These are phyloP conservation scores for Trametes sp. DNA, from an alignment of 1,284 basidiomycete species.

Conservation along the genomic window DNA sequence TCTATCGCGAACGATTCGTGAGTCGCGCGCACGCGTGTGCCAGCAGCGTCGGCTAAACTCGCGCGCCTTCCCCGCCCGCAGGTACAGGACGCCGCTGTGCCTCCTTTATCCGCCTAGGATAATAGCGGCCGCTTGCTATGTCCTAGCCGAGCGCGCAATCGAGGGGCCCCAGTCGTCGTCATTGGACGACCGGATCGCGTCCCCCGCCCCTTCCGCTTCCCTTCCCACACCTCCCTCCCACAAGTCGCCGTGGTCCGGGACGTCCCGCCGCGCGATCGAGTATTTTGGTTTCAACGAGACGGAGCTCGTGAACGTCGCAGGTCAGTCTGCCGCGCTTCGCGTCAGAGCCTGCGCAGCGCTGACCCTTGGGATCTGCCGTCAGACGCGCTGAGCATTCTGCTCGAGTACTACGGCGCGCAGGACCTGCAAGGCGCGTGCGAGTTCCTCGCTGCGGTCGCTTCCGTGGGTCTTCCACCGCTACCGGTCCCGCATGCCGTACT, in stretches of 20 bases:
- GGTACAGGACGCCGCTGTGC: slow-evolving; percentile 80
- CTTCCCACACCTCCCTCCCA: slow-evolving; percentile 67
- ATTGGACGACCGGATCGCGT: slow-evolving; percentile 63
- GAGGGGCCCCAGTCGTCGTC: slow-evolving; percentile 78
- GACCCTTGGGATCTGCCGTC: neutral
- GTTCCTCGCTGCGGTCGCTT: slow-evolving; percentile 57
- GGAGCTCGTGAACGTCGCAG: slow-evolving; percentile 65
- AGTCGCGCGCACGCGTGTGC: slow-evolving; percentile 42
- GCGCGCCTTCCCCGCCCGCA: slow-evolving; percentile 41
- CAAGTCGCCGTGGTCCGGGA: slow-evolving; percentile 74
- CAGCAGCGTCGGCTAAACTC: slow-evolving; percentile 2
- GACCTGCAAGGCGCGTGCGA: slow-evolving; percentile 55
- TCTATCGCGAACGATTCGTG: slow-evolving; percentile 86
- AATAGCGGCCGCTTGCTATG: slow-evolving; percentile 76
- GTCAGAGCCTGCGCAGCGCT: slow-evolving; percentile 5
- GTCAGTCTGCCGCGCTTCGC: slow-evolving; percentile 45
- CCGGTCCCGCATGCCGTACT: slow-evolving; percentile 11
- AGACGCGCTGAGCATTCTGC: slow-evolving; percentile 71
- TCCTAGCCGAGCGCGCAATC: slow-evolving; percentile 72
- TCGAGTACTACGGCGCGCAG: slow-evolving; percentile 78
- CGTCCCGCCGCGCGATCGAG: slow-evolving; percentile 69
- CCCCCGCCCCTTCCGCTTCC: slow-evolving; percentile 42
- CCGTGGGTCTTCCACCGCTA: slow-evolving; percentile 50
- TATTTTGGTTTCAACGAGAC: slow-evolving; percentile 67
- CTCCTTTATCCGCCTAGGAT: slow-evolving; percentile 70